Conservation (phyloP, 345 rosid species). For the Atalantia buxifolia region DNA sequence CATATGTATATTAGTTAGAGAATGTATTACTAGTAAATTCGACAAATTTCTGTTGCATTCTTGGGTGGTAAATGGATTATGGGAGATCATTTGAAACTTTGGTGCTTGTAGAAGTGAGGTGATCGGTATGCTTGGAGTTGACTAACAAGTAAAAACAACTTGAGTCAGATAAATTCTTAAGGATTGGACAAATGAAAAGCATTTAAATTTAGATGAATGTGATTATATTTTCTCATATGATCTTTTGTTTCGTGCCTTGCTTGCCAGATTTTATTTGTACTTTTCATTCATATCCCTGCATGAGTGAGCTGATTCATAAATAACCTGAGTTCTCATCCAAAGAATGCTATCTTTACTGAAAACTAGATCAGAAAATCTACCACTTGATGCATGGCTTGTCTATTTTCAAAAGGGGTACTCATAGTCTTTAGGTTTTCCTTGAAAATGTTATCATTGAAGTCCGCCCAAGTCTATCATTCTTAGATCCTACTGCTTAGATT, state of each 20-base stretch:
- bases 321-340: neutral
- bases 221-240: neutral
- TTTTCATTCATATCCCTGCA: neutral
- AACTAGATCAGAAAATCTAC: neutral
- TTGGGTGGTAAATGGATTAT: neutral
- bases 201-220: neutral
- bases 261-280: neutral
- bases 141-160: neutral
- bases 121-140: neutral
- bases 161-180: neutral
- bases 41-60: neutral
- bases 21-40: neutral
- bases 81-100: neutral
- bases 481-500: neutral
- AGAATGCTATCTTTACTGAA: neutral
- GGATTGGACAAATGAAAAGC: neutral
- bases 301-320: neutral
- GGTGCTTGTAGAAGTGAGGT: neutral
- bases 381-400: neutral
- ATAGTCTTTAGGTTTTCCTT: neutral
- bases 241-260: too few relatives aligned
- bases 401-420: neutral
- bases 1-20: neutral
- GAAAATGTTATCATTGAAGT: neutral
- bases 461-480: neutral